phyloP scores from a whole-genome alignment of 441 rosid genomes.

The Eutrema salsugineum region DNA sequence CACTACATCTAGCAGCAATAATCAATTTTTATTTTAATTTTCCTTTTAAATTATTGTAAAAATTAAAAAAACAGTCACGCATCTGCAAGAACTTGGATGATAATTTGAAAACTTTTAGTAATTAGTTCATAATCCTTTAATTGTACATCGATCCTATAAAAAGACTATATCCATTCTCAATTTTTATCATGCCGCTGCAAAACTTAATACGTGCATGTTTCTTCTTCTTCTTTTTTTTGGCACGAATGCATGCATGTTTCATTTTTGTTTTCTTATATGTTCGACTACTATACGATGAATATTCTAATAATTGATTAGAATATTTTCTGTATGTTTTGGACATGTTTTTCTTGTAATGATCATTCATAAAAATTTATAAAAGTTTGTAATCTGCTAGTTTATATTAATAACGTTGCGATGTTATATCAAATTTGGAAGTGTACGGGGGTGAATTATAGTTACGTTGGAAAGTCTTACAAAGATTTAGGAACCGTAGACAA shows the following conservation, averaged over 20 bases:
- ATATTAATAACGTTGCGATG: background rate
- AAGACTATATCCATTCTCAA: background rate
- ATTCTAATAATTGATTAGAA: too few relatives aligned
- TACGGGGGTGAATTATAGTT: background rate
- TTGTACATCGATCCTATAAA: background rate
- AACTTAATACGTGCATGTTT: background rate
- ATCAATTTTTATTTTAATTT: background rate
- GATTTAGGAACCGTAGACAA: slow-evolving; percentile 18
- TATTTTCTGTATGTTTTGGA: too few relatives aligned
- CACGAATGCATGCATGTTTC: background rate
- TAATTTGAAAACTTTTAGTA: background rate
- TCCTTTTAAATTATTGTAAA: background rate
- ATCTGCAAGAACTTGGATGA: background rate
- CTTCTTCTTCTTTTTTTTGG: too few relatives aligned
- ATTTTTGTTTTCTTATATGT: background rate
- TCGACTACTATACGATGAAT: background rate
- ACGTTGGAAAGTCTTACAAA: background rate
- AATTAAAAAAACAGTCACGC: background rate
- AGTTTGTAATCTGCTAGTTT: background rate
- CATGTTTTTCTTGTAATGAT: too few relatives aligned
- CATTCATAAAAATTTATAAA: too few relatives aligned
- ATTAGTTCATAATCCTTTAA: background rate
- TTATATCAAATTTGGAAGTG: background rate
- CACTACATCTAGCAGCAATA: background rate
- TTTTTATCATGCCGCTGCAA: background rate